Evolutionary conservation across 1,284 basidiomycete species (phyloP), one percentile per base, ranked within the genome.

Genomic region (Tilletia caries): DNA sequence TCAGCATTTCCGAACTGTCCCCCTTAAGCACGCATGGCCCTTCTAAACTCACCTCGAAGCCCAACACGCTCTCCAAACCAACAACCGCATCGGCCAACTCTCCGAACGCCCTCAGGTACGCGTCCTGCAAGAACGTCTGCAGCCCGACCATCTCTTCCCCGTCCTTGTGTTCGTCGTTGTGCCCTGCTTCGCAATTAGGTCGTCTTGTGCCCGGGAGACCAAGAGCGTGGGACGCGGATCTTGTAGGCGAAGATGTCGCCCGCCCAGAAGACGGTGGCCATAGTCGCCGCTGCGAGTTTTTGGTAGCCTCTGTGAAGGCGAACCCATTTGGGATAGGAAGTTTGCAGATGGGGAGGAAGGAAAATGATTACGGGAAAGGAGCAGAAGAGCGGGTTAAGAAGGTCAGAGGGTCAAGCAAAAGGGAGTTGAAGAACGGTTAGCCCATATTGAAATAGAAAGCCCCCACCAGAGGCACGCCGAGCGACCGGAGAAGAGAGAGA

Each of bases 101-200:
- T 23, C 89, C 89, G 81, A 90, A 94, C 84, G 91, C 91, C 70
- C 89, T 88, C 64, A 97, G 84, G 84, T 92, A 96, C 1, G 90
- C 86, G 67, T 87, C 87, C 80, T 98, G 96, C 23, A 98, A 85
- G 84, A 91, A 95, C 29, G 87, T 85, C 79, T 98, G 93, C 27
- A 95, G 88, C 0, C 79, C 78, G 2, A 84, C 75, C 15, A 65
- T 72, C 67, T 70, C 74, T 65, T 23, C 72, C 66, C 43, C 58
- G 66, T 69, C 74, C 67, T 23, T n/a, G n/a, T n/a, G n/a, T n/a
- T n/a, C n/a, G n/a, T n/a, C n/a, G n/a, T n/a, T n/a, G n/a, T n/a
- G n/a, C n/a, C n/a, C n/a, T n/a, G n/a, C n/a, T n/a, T n/a, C n/a
- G n/a, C n/a, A n/a, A n/a, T n/a, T n/a, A n/a, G 29, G 29, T 5